Evolutionary conservation across 2,329 filamentous ascomycete genomes (phyloP).

Genomic region (Fusarium sp.): DNA sequence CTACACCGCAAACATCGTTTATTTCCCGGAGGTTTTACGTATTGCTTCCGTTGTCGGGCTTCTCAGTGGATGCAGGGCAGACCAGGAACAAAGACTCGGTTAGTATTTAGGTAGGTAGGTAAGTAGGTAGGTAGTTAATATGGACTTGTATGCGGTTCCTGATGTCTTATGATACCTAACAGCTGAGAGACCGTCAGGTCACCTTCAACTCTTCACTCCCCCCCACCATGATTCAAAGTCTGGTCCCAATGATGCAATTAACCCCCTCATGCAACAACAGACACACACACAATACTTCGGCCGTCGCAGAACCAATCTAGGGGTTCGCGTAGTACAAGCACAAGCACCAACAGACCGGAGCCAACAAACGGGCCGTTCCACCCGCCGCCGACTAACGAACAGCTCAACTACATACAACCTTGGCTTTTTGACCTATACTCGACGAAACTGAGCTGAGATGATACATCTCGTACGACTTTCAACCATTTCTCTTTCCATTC

Average conservation of each 20-base stretch:
- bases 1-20: background rate
- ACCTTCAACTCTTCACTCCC: background rate
- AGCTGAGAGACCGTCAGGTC: background rate
- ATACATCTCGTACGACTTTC: slow-evolving; percentile 33
- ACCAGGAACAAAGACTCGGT: background rate
- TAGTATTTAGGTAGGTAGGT: background rate
- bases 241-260: slow-evolving; percentile 22
- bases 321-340: background rate
- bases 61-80: slow-evolving; percentile 17
- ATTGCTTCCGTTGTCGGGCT: slow-evolving; percentile 8
- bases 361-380: slow-evolving; percentile 13
- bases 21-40: background rate
- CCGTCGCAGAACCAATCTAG: background rate
- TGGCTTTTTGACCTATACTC: background rate
- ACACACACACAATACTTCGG: background rate
- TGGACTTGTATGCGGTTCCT: background rate
- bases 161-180: background rate
- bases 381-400: slow-evolving; percentile 17
- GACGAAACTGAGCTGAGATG: slow-evolving; percentile 5
- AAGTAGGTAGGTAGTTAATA: background rate
- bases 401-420: background rate
- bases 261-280: background rate
- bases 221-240: slow-evolving; percentile 18
- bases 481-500: slow-evolving; percentile 25
- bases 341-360: slow-evolving; percentile 8